Conservation (phyloP, 371 early-diverging fungal species). For the Dinochytrium kinnereticum region DNA sequence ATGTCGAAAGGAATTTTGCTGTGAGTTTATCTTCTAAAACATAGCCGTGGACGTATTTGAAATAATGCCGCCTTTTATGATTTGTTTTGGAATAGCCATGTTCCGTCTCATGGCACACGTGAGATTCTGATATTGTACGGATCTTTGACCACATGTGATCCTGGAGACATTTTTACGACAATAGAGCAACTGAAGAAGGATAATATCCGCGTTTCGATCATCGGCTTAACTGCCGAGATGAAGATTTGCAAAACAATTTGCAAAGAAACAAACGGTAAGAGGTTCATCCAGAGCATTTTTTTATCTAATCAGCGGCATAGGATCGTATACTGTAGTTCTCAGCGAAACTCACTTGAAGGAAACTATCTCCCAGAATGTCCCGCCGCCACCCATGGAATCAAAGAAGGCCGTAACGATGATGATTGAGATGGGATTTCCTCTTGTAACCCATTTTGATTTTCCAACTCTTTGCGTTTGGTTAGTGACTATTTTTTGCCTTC, state of each 20-base stretch:
- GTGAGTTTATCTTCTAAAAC: too few relatives aligned
- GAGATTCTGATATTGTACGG: conserved; percentile 86
- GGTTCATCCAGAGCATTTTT: not conserved
- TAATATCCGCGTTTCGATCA: conserved; percentile 80
- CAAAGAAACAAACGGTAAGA: conserved; percentile 74
- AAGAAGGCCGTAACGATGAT: conserved; percentile 65
- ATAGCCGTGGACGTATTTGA: too few relatives aligned
- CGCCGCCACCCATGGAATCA: conserved; percentile 74
- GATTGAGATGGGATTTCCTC: conserved; percentile 93
- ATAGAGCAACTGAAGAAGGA: conserved; percentile 69
- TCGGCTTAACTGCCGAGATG: conserved; percentile 91
- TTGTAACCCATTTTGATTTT: conserved; percentile 57
- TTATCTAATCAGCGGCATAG: conserved; percentile 38
- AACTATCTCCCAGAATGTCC: conserved; percentile 39
- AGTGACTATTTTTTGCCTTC: conserved; percentile 24
- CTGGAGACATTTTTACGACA: conserved; percentile 86
- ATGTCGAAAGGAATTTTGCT: conserved; percentile 68
- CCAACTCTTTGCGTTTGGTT: conserved; percentile 88
- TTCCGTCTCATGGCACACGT: conserved; percentile 90
- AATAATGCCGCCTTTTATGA: too few relatives aligned
- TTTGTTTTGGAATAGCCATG: conserved; percentile 68
- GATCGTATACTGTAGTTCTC: conserved; percentile 82
- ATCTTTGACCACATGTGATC: conserved; percentile 91
- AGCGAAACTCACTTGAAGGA: conserved; percentile 77
- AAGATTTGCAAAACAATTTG: conserved; percentile 78